phyloP scores from a whole-genome alignment of 108 stramenopile genomes.

The Tribonema minus region DNA sequence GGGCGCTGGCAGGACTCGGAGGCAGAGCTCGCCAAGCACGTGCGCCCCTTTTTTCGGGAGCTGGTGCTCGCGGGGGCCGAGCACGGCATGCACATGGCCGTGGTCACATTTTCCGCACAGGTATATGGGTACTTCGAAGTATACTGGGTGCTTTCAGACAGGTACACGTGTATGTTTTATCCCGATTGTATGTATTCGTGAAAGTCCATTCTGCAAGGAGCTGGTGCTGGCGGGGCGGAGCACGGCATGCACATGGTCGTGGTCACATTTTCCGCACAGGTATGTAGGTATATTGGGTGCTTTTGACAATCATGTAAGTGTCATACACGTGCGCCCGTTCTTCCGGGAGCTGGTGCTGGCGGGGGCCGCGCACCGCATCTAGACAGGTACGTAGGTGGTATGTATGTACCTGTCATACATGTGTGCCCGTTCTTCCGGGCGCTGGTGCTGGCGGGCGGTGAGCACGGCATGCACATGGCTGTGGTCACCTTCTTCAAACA shows the following conservation, averaged over 20 bases:
- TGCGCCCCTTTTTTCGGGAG: slow-evolving; percentile 76
- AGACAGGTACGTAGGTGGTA: too few species aligned
- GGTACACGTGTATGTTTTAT: too few species aligned
- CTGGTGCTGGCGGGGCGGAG: too few species aligned
- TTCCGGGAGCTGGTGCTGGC: slow-evolving; percentile 68
- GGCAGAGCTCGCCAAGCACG: slow-evolving; percentile 67
- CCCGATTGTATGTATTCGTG: too few species aligned
- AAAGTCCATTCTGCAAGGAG: too few species aligned
- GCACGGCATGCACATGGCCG: slow-evolving; percentile 68
- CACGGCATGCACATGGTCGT: slow-evolving; percentile 72
- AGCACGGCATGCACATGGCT: slow-evolving; percentile 67
- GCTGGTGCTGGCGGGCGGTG: slow-evolving; percentile 62
- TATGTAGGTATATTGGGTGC: too few species aligned
- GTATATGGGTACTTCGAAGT: too few species aligned
- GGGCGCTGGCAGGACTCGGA: slow-evolving; percentile 72
- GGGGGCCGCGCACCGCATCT: slow-evolving; percentile 57
- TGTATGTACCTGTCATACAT: too few species aligned
- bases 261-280: slow-evolving; percentile 83
- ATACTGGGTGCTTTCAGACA: too few species aligned
- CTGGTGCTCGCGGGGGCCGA: slow-evolving; percentile 63
- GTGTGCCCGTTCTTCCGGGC: slow-evolving; percentile 77
- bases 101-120: slow-evolving; percentile 86
- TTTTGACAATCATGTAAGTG: too few species aligned
- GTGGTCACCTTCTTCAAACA: slow-evolving; percentile 85
- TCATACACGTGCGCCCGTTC: slow-evolving; percentile 78